Percentiles rank a stretch among this genome's conserved stretches.
Conservation (phyloP, 257 asterid genomes). For the Cordia subcordata region DNA sequence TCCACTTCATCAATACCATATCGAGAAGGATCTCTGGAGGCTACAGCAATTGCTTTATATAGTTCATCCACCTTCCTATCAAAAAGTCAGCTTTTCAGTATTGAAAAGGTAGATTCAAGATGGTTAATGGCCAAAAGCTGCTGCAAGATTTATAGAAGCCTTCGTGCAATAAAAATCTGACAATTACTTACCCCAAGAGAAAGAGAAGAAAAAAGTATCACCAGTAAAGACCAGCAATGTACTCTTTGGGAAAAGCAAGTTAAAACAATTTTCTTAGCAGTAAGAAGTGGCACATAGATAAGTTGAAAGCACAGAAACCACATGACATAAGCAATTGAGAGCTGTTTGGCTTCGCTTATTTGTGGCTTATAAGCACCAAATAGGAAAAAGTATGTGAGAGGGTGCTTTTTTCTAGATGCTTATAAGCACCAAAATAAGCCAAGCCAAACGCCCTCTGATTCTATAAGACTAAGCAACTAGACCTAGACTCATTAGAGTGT, state of each 20-base stretch:
- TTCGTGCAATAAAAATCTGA: not conserved
- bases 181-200: no score
- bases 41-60: slow-evolving; percentile 87
- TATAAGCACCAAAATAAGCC: no score
- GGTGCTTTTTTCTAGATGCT: no score
- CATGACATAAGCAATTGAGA: not conserved
- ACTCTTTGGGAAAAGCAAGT: no score
- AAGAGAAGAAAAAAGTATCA: no score
- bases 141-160: not conserved
- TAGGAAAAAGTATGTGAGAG: no score
- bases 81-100: slow-evolving; percentile 48
- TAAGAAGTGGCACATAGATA: slow-evolving; percentile 1
- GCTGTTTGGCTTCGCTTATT: no score
- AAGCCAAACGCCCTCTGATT: no score
- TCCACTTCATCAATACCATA: slow-evolving; percentile 75
- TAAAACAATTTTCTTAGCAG: not conserved
- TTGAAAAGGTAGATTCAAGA: slow-evolving; percentile 9
- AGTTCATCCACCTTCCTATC: slow-evolving; percentile 91
- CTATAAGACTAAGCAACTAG: no score
- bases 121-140: slow-evolving; percentile 5
- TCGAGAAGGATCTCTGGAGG: slow-evolving; percentile 74
- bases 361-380: no score
- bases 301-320: not conserved
- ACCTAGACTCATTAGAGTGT: no score
- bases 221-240: no score